Conservation (phyloP, 768 basidiomycete genomes). For the Phylloporus sp. region DNA sequence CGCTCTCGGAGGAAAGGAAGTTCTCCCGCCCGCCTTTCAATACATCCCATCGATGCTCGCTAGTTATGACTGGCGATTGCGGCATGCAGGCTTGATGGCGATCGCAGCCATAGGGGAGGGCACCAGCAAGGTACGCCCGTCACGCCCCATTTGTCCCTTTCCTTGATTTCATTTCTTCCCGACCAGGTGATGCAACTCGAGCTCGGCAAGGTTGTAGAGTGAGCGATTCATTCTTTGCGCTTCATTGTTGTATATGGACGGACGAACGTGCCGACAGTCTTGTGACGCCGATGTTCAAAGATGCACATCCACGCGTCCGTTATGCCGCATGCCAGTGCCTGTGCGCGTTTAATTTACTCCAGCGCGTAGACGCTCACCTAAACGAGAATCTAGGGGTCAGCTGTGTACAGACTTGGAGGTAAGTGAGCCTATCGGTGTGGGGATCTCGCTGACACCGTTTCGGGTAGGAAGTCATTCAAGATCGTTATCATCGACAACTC, state of each 20-base stretch:
- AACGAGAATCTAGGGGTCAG: constrained; percentile 55
- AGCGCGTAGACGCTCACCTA: background rate
- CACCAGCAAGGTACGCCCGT: constrained; percentile 52
- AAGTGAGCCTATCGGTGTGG: constrained; percentile 8
- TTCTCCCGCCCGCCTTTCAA: constrained; percentile 77
- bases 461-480: constrained; percentile 67
- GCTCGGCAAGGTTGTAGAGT: constrained; percentile 79
- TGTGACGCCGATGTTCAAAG: constrained; percentile 71
- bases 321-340: constrained; percentile 82
- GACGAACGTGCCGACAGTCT: constrained; percentile 40
- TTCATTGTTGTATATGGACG: background rate
- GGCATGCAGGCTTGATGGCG: constrained; percentile 84
- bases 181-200: constrained; percentile 72
- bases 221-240: constrained; percentile 24
- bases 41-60: constrained; percentile 79
- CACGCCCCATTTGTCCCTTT: background rate
- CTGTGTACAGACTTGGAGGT: constrained; percentile 87
- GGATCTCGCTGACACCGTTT: background rate
- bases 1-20: constrained; percentile 68
- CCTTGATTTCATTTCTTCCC: background rate
- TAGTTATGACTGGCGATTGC: constrained; percentile 76
- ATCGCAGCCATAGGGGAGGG: constrained; percentile 85
- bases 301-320: constrained; percentile 69
- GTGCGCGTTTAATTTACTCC: constrained; percentile 40
- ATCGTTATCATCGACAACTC: constrained; percentile 59